phyloP scores from a whole-genome alignment of 768 basidiomycete species.

The Psilocybe cubensis region DNA sequence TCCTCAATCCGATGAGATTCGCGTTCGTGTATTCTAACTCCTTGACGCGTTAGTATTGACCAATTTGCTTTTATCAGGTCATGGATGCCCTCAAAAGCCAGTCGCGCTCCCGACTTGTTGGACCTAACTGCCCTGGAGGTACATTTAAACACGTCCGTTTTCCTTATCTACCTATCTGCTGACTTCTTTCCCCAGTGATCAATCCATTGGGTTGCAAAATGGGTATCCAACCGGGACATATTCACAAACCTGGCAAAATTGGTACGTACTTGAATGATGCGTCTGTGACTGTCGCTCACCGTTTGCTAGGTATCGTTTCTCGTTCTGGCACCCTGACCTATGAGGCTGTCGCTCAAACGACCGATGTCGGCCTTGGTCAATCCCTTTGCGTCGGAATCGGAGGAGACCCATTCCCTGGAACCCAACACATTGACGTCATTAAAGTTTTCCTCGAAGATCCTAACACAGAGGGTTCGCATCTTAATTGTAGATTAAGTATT shows the following conservation, averaged over 20 bases:
- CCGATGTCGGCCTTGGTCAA: conserved; percentile 93
- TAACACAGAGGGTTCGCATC: conserved; percentile 78
- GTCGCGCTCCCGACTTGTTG: conserved; percentile 93
- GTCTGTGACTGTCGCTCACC: not conserved
- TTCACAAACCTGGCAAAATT: conserved; percentile 95
- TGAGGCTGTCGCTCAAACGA: conserved; percentile 98
- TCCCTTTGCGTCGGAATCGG: conserved; percentile 97
- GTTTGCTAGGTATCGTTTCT: conserved; percentile 79
- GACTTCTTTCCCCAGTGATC: conserved; percentile 59
- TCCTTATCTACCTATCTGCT: not conserved
- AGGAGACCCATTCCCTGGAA: conserved; percentile 96
- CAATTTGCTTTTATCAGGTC: conserved; percentile 54
- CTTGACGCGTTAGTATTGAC: not conserved
- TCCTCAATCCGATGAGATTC: conserved; percentile 96
- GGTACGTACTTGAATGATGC: conserved; percentile 48
- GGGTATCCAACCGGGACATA: conserved; percentile 98
- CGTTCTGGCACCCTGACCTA: conserved; percentile 97
- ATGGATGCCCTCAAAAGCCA: conserved; percentile 94
- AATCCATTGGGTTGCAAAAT: conserved; percentile 98
- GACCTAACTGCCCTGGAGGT: conserved; percentile 96
- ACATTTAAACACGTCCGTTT: conserved; percentile 13
- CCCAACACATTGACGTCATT: conserved; percentile 93
- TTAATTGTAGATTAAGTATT: not conserved
- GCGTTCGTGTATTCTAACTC: conserved; percentile 55
- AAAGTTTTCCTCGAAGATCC: conserved; percentile 96